Evolutionary conservation across 805 yeast genomes (phyloP).

Genomic region (Wickerhamomyces hampshirensis): DNA sequence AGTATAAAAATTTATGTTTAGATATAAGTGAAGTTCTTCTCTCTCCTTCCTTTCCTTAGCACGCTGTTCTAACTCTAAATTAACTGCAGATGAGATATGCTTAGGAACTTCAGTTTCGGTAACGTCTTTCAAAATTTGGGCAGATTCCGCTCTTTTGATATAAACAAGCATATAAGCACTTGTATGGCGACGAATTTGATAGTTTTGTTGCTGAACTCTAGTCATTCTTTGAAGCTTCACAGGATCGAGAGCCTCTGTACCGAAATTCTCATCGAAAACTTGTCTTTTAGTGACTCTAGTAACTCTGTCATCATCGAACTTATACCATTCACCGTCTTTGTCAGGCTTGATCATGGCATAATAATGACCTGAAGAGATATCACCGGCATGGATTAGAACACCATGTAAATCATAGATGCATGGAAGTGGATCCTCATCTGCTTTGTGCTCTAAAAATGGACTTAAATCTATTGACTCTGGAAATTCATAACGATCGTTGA

Average conservation of each 20-base stretch:
- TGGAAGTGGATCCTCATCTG: conserved; percentile 39
- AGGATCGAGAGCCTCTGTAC: conserved; percentile 58
- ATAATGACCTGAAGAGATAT: conserved; percentile 93
- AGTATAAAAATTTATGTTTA: conserved; percentile 53
- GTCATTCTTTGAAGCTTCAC: conserved; percentile 46
- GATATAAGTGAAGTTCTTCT: conserved; percentile 68
- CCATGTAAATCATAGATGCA: conserved; percentile 87
- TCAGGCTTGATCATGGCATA: conserved; percentile 89
- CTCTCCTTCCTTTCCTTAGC: conserved; percentile 50
- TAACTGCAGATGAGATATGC: conserved; percentile 63
- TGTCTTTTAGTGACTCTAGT: conserved; percentile 80
- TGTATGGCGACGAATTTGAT: conserved; percentile 72
- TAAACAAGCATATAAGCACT: conserved; percentile 98
- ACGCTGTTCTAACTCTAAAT: conserved; percentile 55
- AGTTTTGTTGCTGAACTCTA: conserved; percentile 57
- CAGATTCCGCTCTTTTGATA: conserved; percentile 57
- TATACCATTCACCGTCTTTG: conserved; percentile 66
- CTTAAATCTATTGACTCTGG: conserved; percentile 77
- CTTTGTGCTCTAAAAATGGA: conserved; percentile 64
- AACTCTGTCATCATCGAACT: conserved; percentile 95
- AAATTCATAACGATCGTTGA: conserved; percentile 88
- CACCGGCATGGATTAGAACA: conserved; percentile 94
- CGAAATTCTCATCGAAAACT: conserved; percentile 90
- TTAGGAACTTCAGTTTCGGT: conserved; percentile 55
- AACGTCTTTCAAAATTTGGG: conserved; percentile 54